Evolutionary conservation across 129 eudicot genomes (phyloP), one percentile per base, ranked within the genome.

Genomic region (Logfia minima): DNA sequence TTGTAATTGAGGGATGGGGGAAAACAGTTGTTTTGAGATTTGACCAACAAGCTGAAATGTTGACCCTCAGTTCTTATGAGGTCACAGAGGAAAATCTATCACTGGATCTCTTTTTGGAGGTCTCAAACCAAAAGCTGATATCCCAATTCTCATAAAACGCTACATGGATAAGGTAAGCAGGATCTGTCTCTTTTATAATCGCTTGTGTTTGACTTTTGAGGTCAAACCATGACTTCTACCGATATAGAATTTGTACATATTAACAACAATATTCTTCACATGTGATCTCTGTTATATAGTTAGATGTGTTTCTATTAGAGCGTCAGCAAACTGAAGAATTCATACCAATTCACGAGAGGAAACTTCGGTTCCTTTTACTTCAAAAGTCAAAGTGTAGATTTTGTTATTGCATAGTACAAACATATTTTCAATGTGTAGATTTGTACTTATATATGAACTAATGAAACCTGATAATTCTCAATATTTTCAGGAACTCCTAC

Each of bases 91-190:
- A 3, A 90, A 88, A 66, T 76, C 87, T 28, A 78, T 93, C 18
- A 64, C 39, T 61, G 98, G 98, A 22, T 77, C 88, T 6, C 68
- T 90, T 31, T 90, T 86, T 68, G 98, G 96, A 76, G 91, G 96
- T 72, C 75, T 88, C 70, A 93, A 93, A 80, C 91, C 98, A 4
- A 93, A 87, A 84, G 62, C 88, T 13, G 98, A 93, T 77, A 78
- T 90, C 48, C 85, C 95, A 16, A 72, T 75, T 23, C 89, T 93
- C 18, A 68, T 85, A 3, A 82, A 88, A 80, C 84, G 87, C 11
- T 93, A 88, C 80, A 60, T 90, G 86, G 89, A 90, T 74, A 85
- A 90, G 90, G 98, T 90, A 75, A 74, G 58, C 43, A 60, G 4
- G 41, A 19, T 60, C 70, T 19, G 70, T 22, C 17, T 31, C 1